phyloP scores from a whole-genome alignment of 768 basidiomycete species.

The Naganishia vaughanmartiniae region DNA sequence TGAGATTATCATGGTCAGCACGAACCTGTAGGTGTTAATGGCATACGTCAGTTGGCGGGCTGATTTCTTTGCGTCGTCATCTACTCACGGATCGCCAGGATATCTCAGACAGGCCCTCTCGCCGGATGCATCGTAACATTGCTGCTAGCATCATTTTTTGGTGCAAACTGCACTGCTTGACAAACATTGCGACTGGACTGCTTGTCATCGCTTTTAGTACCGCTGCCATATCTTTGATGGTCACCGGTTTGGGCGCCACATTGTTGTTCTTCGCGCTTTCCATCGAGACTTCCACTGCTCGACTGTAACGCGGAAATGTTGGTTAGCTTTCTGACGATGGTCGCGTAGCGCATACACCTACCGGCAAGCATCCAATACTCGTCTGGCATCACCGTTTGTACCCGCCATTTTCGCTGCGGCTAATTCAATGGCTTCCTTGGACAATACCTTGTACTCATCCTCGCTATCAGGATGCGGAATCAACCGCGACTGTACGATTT shows the following conservation, averaged over 20 bases:
- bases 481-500: slow-evolving; percentile 82
- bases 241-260: slow-evolving; percentile 57
- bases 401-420: slow-evolving; percentile 75
- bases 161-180: slow-evolving; percentile 78
- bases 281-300: slow-evolving; percentile 74
- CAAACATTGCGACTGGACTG: slow-evolving; percentile 79
- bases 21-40: slow-evolving; percentile 59
- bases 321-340: not conserved
- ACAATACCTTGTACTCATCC: slow-evolving; percentile 58
- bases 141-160: slow-evolving; percentile 84
- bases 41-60: not conserved
- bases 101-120: slow-evolving; percentile 83
- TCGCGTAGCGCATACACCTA: slow-evolving; percentile 47
- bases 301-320: slow-evolving; percentile 54
- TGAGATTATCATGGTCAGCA: slow-evolving; percentile 71
- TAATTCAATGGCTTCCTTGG: slow-evolving; percentile 74
- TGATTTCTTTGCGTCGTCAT: not conserved
- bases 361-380: slow-evolving; percentile 90
- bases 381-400: slow-evolving; percentile 89
- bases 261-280: slow-evolving; percentile 53
- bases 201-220: slow-evolving; percentile 85
- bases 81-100: slow-evolving; percentile 71
- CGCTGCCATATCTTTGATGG: slow-evolving; percentile 68
- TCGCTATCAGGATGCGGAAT: slow-evolving; percentile 53
- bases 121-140: slow-evolving; percentile 72